Evolutionary conservation across 2,329 filamentous ascomycete genomes (phyloP).

Genomic region (Phyllosticta citriasiana): DNA sequence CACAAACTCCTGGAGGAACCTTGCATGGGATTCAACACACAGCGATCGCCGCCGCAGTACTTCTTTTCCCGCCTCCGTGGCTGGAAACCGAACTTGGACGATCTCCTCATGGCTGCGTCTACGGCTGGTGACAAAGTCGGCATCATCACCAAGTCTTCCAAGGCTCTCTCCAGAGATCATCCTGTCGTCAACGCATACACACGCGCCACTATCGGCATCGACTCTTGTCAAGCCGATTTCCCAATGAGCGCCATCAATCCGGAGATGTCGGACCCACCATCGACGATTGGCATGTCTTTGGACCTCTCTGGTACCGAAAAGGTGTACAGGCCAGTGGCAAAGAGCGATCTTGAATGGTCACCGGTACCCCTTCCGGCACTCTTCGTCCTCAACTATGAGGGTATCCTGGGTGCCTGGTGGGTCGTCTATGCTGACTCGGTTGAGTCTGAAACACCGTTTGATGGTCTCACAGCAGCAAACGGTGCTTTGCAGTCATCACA

Average conservation of each 20-base stretch:
- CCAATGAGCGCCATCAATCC: constrained; percentile 23
- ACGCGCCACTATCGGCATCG: constrained; percentile 61
- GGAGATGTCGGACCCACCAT: constrained; percentile 57
- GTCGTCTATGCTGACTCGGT: constrained; percentile 83
- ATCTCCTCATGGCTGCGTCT: constrained; percentile 72
- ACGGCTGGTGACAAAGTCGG: constrained; percentile 73
- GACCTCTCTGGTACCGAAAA: constrained; percentile 78
- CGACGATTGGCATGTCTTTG: constrained; percentile 66
- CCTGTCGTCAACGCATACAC: constrained; percentile 61
- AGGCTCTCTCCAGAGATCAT: constrained; percentile 52
- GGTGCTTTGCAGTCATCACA: constrained; percentile 16
- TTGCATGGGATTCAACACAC: constrained; percentile 36
- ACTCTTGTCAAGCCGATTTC: constrained; percentile 46
- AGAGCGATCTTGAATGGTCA: constrained; percentile 61
- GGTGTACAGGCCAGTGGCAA: constrained; percentile 66
- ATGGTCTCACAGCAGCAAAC: constrained; percentile 51
- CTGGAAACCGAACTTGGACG: constrained; percentile 70
- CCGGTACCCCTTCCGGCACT: constrained; percentile 72
- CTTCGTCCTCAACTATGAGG: constrained; percentile 81
- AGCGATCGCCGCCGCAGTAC: constrained; percentile 61
- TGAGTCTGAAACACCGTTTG: constrained; percentile 60
- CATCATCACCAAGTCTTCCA: constrained; percentile 63
- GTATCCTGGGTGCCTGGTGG: constrained; percentile 81
- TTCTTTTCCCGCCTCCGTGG: constrained; percentile 67
- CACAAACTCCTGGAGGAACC: constrained; percentile 56